phyloP scores from a whole-genome alignment of 805 yeast genomes.

The Ogataea methanolica region DNA sequence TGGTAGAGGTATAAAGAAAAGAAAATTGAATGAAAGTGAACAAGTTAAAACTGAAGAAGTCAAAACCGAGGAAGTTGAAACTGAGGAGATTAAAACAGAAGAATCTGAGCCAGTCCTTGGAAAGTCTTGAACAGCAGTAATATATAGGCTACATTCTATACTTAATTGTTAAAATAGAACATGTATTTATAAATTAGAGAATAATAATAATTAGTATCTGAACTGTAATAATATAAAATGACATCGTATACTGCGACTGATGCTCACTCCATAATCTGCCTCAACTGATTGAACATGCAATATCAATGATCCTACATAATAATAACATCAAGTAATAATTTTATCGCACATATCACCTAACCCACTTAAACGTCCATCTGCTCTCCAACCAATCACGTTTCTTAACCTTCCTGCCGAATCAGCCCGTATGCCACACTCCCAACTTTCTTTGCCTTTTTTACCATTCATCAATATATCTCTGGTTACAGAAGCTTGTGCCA shows the following conservation, averaged over 20 bases:
- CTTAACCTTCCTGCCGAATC: constrained; percentile 54
- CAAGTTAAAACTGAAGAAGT: constrained; percentile 9
- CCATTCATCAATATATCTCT: constrained; percentile 3
- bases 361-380: constrained; percentile 4
- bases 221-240: too few relatives aligned
- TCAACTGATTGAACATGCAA: not conserved
- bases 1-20: constrained; percentile 55
- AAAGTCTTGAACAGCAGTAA: too few relatives aligned
- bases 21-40: constrained; percentile 21
- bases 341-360: constrained; percentile 14
- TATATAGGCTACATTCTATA: too few relatives aligned
- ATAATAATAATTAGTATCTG: too few relatives aligned
- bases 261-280: too few relatives aligned
- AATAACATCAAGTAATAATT: not conserved
- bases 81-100: not conserved
- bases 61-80: constrained; percentile 2
- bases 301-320: not conserved
- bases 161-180: too few relatives aligned
- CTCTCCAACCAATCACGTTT: constrained; percentile 61
- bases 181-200: too few relatives aligned
- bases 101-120: too few relatives aligned
- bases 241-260: too few relatives aligned
- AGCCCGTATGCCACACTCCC: constrained; percentile 43
- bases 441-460: not conserved
- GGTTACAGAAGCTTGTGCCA: constrained; percentile 42